Evolutionary conservation across 2,329 filamentous ascomycete species (phyloP).

Genomic region (Anthostomella pinea): DNA sequence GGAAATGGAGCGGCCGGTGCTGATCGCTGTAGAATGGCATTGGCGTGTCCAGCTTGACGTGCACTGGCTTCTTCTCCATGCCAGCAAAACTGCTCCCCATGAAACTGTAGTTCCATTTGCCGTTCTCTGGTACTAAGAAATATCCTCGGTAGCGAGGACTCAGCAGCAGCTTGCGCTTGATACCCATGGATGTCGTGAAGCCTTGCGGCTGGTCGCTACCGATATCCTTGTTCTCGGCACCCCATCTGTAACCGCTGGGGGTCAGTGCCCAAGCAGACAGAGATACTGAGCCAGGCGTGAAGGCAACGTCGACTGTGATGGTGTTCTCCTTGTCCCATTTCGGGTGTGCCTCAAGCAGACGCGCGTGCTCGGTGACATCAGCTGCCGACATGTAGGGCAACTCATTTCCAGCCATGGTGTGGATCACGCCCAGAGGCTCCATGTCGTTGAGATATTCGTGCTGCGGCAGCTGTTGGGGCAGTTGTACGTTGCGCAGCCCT

Average conservation of each 20-base stretch:
- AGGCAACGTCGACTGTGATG: slow-evolving; percentile 90
- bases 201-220: slow-evolving; percentile 91
- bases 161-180: slow-evolving; percentile 90
- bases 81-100: slow-evolving; percentile 86
- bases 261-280: slow-evolving; percentile 91
- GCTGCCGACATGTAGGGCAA: slow-evolving; percentile 92
- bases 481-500: slow-evolving; percentile 84
- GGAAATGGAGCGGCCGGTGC: slow-evolving; percentile 92
- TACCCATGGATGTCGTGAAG: slow-evolving; percentile 87
- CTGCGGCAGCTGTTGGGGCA: slow-evolving; percentile 85
- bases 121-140: slow-evolving; percentile 90
- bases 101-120: slow-evolving; percentile 97
- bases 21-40: slow-evolving; percentile 86
- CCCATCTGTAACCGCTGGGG: slow-evolving; percentile 93
- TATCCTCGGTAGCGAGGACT: slow-evolving; percentile 93
- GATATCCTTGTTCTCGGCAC: slow-evolving; percentile 89
- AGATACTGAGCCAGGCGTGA: slow-evolving; percentile 94
- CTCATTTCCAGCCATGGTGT: slow-evolving; percentile 93
- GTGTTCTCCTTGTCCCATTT: slow-evolving; percentile 85
- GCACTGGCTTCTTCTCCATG: slow-evolving; percentile 85
- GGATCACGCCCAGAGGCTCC: slow-evolving; percentile 91
- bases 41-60: slow-evolving; percentile 92
- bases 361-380: slow-evolving; percentile 92
- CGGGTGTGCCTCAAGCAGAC: slow-evolving; percentile 78
- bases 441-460: slow-evolving; percentile 84